phyloP scores from a whole-genome alignment of 2,329 filamentous ascomycete species.

The Cordyceps cicadae region DNA sequence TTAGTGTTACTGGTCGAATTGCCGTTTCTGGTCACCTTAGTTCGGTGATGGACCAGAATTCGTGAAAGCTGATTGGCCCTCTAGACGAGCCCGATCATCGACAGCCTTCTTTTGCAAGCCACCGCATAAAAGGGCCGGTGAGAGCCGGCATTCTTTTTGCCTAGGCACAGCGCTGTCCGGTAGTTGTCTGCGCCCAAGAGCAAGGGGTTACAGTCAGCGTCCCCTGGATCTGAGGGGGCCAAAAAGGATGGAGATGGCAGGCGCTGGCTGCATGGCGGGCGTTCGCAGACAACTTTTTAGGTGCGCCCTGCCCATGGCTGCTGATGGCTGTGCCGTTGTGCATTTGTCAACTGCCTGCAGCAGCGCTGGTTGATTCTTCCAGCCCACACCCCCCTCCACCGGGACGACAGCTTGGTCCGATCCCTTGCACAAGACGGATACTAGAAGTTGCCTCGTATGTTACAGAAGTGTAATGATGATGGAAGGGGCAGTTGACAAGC shows the following conservation, averaged over 20 bases:
- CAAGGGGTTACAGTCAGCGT: background rate
- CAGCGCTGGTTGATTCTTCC: no score
- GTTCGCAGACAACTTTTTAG: background rate
- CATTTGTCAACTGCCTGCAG: no score
- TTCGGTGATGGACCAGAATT: background rate
- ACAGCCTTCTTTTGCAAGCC: background rate
- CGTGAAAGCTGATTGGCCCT: slow-evolving; percentile 4
- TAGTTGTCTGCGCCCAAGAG: no score
- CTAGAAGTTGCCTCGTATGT: no score
- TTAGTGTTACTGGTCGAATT: background rate
- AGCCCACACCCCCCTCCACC: no score
- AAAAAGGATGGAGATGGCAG: background rate
- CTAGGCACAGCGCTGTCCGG: background rate
- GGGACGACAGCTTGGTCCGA: no score
- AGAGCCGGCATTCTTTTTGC: background rate
- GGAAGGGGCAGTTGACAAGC: no score
- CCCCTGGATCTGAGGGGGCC: background rate
- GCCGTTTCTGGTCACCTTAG: background rate
- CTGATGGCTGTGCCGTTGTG: no score
- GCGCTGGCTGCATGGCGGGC: background rate
- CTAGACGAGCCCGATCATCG: background rate
- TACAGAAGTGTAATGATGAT: background rate
- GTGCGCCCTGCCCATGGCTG: no score
- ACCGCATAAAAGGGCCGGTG: background rate
- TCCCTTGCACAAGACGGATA: no score